These are phyloP conservation scores for Peronospora belbahrii DNA, from an alignment of 352 stramenopile genomes.

Conservation along the genomic window DNA sequence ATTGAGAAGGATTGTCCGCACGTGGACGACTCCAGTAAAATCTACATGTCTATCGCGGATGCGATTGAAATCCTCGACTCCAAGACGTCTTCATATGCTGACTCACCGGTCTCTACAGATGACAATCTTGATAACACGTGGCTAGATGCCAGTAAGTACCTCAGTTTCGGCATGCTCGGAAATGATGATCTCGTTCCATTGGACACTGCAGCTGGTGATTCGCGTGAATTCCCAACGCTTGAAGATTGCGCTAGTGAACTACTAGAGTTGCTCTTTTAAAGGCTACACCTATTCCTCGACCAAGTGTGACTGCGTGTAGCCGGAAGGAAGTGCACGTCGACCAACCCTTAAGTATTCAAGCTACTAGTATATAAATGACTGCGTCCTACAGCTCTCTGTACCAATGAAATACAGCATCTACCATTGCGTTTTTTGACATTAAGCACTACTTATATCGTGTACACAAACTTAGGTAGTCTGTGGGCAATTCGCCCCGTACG, in stretches of 20 bases:
- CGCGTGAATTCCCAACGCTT: constrained; percentile 41
- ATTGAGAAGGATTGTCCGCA: constrained; percentile 26
- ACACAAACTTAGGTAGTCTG: background rate
- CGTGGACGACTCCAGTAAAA: constrained; percentile 27
- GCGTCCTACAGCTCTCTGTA: constrained; percentile 23
- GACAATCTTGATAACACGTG: constrained; percentile 14
- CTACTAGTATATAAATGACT: constrained; percentile 15
- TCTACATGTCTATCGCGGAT: constrained; percentile 42
- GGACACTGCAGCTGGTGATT: constrained; percentile 30
- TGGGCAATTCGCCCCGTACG: too few species aligned
- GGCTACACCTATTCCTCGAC: background rate
- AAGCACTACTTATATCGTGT: background rate
- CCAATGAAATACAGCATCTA: constrained; percentile 24
- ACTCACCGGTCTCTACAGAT: constrained; percentile 24
- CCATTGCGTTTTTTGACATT: constrained; percentile 6
- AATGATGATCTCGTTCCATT: constrained; percentile 21
- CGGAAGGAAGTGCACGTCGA: constrained; percentile 13
- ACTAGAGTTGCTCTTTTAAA: constrained; percentile 56
- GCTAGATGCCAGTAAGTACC: constrained; percentile 9
- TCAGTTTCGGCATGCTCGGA: constrained; percentile 16
- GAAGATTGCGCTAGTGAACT: constrained; percentile 61
- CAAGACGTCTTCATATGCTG: constrained; percentile 5
- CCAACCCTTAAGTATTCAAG: constrained; percentile 25
- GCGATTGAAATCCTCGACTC: constrained; percentile 38
- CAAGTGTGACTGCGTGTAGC: constrained; percentile 10